Percentiles rank a stretch among this genome's conserved stretches.
Conservation (phyloP, 2,329 filamentous ascomycete genomes). For the Ilyonectria mors-panacis region DNA sequence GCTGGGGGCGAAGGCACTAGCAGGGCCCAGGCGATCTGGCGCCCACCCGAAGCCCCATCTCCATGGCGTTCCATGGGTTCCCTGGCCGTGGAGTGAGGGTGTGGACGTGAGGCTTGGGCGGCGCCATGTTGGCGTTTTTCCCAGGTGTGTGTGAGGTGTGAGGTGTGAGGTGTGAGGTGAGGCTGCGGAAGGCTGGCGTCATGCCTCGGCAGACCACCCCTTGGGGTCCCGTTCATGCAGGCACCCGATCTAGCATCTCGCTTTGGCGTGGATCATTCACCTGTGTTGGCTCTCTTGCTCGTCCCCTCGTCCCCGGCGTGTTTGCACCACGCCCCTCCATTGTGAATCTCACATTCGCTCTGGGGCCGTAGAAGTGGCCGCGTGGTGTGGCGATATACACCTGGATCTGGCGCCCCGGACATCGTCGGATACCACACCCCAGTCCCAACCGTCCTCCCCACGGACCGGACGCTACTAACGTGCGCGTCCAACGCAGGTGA, state of each 20-base stretch:
- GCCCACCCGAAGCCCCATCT: constrained; percentile 25
- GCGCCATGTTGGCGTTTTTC: not conserved
- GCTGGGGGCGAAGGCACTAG: constrained; percentile 41
- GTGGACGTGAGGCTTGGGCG: constrained; percentile 22
- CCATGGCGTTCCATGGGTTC: constrained; percentile 19
- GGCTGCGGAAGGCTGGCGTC: constrained; percentile 18
- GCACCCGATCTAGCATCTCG: constrained; percentile 36
- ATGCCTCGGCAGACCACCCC: constrained; percentile 32
- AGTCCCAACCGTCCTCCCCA: constrained; percentile 14
- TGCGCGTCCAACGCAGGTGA: constrained; percentile 19
- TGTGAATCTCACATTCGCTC: constrained; percentile 35
- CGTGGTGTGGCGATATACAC: constrained; percentile 31
- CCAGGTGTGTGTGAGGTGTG: not conserved
- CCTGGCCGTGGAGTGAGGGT: constrained; percentile 12
- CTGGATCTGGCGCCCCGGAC: not conserved
- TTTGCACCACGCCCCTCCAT: constrained; percentile 25
- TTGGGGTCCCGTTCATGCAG: constrained; percentile 43
- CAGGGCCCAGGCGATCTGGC: constrained; percentile 28
- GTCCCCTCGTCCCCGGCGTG: not conserved
- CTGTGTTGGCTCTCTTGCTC: not conserved
- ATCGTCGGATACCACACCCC: constrained; percentile 1
- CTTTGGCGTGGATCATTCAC: constrained; percentile 9
- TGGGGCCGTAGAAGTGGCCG: constrained; percentile 25
- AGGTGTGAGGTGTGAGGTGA: constrained; percentile 13
- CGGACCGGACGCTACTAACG: constrained; percentile 29